Base-by-base conservation (phyloP, 495 filamentous ascomycete species). In the Tuber magnatum region DNA sequence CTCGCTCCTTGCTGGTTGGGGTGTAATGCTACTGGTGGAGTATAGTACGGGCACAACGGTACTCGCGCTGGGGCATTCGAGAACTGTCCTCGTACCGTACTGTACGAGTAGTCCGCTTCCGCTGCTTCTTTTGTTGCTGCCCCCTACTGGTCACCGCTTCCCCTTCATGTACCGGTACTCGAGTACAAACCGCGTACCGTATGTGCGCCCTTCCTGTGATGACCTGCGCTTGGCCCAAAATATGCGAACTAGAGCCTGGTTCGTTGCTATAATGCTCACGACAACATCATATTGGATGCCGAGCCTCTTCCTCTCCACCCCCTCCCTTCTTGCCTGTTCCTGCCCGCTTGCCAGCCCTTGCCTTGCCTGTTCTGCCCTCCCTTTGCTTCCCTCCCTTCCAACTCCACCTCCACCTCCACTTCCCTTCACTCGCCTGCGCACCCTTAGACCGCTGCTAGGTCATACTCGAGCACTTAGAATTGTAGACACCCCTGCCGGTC, bases 181-280 rank as follows among this genome's bases (percentile, higher is more conserved):
- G n/a, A n/a, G n/a, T n/a, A 35, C 56, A 65, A 35, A 35, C 56
- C 28, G 56, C 14, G 12, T 65, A 44, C 12, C 14, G 12, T 44
- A 35, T 65, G 56, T 20, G 28, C 56, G 56, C 8, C 56, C 28
- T 65, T 65, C 56, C 56, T 28, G 9, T 77, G 51, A 69, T 75
- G 39, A 74, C 76, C 77, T 79, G 76, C 72, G 77, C 73, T 79
- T 75, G 73, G 76, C 77, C 75, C 28, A 79, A 79, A 28, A 35
- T 28, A 65, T 35, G 56, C 28, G 56, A 65, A 75, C 76, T 65
- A 73, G 72, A 72, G 75, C 70, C 72, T 71, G 71, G 73, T 69
- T 40, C 68, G 48, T 51, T 77, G 56, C 71, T 61, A 48, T 18
- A 48, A 22, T 75, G 44, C 72, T 43, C 56, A 79, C 76, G 70